Conservation (phyloP, 768 basidiomycete species). For the Tulasnella sp. region DNA sequence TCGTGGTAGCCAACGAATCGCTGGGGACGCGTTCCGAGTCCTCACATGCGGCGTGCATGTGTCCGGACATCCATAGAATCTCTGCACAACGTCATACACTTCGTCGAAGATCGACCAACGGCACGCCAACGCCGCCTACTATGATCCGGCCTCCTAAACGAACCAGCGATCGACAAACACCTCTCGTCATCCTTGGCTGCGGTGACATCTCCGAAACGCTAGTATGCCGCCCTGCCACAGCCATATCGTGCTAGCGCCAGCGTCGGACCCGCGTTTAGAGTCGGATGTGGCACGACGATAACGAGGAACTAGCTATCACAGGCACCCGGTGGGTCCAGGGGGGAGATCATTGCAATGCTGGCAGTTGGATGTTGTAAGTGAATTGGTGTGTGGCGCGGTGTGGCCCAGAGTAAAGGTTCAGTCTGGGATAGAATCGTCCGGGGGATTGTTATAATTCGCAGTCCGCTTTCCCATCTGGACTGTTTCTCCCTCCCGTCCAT, state of each 20-base stretch:
- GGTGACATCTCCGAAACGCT: background rate
- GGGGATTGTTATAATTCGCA: background rate
- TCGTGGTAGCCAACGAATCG: background rate
- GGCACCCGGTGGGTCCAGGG: background rate
- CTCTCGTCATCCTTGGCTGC: conserved; percentile 9
- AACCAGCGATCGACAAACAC: background rate
- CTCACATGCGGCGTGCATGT: background rate
- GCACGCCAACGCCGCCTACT: background rate
- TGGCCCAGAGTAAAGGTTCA: background rate
- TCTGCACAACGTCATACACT: background rate
- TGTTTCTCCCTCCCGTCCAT: background rate
- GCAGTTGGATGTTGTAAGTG: background rate
- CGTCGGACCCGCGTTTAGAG: background rate
- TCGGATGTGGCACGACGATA: background rate
- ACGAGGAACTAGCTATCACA: background rate
- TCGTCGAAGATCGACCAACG: background rate
- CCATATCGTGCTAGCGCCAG: background rate
- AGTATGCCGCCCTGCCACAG: background rate
- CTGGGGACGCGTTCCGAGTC: background rate
- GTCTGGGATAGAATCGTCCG: background rate
- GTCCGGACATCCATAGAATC: background rate
- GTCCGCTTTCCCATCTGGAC: background rate
- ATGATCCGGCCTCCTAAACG: conserved; percentile 3
- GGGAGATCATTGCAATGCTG: background rate
- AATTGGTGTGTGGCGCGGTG: background rate